Evolutionary conservation across 2,329 filamentous ascomycete species (phyloP).

Genomic region (Apiospora koreana): DNA sequence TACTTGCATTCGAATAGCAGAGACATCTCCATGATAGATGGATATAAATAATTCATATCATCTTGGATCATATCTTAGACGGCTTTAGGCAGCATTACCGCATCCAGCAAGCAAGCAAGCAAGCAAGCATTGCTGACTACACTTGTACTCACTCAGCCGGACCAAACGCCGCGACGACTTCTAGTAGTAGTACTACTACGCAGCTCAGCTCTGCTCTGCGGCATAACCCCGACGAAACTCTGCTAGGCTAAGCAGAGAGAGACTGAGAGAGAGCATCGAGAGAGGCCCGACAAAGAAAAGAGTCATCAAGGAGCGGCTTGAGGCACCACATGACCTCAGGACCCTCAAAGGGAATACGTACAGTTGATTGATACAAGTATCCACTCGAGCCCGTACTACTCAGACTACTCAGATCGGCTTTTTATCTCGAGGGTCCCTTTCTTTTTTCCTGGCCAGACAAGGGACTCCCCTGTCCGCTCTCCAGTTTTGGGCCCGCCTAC

Average conservation of each 20-base stretch:
- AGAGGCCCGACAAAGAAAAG: conserved; percentile 4
- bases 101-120: not conserved
- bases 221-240: conserved; percentile 5
- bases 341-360: not conserved
- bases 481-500: not conserved
- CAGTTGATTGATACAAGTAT: not conserved
- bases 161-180: not conserved
- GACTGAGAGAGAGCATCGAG: not conserved
- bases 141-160: not conserved
- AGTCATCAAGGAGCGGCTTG: conserved; percentile 3
- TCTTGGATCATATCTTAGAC: not conserved
- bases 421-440: not conserved
- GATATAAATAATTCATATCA: not conserved
- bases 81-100: not conserved
- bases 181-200: not conserved
- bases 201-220: too few species aligned
- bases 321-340: conserved; percentile 4
- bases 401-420: not conserved
- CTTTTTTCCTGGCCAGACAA: not conserved
- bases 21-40: too few species aligned
- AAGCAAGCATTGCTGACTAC: not conserved
- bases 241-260: not conserved
- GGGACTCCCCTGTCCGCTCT: not conserved
- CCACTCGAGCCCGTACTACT: not conserved
- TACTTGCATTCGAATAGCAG: too few species aligned